A percentile compares a stretch with the other conserved stretches of the same genome.
phyloP scores from a whole-genome alignment of 106 monocot genomes.

The Dendrobium nobile region DNA sequence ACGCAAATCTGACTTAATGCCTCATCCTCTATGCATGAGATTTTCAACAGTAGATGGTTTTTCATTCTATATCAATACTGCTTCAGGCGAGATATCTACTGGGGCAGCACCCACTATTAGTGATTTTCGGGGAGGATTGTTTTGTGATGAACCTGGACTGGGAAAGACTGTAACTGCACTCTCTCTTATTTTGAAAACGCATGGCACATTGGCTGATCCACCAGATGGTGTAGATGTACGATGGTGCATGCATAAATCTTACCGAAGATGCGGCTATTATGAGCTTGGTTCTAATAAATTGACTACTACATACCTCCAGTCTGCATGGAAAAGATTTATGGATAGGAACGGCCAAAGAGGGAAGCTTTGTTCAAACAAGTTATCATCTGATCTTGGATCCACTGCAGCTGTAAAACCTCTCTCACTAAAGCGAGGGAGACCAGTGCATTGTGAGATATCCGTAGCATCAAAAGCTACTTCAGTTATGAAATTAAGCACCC shows the following conservation, averaged over 20 bases:
- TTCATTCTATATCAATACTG: slow-evolving; percentile 50
- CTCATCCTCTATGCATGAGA: slow-evolving; percentile 64
- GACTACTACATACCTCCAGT: slow-evolving; percentile 17
- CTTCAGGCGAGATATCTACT: slow-evolving; percentile 65
- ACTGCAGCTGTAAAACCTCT: slow-evolving; percentile 9
- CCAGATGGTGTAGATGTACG: slow-evolving; percentile 64
- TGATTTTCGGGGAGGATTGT: slow-evolving; percentile 91
- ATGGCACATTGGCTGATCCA: slow-evolving; percentile 68
- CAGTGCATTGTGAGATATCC: slow-evolving; percentile 9
- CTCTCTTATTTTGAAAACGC: slow-evolving; percentile 90
- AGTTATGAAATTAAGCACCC: slow-evolving; percentile 12
- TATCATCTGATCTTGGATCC: slow-evolving; percentile 7
- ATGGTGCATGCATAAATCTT: slow-evolving; percentile 68
- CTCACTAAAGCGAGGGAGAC: slow-evolving; percentile 14
- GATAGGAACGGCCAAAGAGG: slow-evolving; percentile 23
- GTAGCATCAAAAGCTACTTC: slow-evolving; percentile 9
- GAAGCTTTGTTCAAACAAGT: slow-evolving; percentile 12
- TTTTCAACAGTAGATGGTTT: slow-evolving; percentile 79
- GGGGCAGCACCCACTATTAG: slow-evolving; percentile 46
- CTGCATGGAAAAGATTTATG: slow-evolving; percentile 46
- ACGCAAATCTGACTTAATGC: slow-evolving; percentile 28
- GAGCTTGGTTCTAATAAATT: slow-evolving; percentile 45
- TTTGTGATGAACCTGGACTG: slow-evolving; percentile 97
- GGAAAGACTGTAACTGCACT: slow-evolving; percentile 93
- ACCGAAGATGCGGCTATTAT: slow-evolving; percentile 72